Evolutionary conservation across 495 filamentous ascomycete species (phyloP), one percentile per base, ranked within the genome.

Genomic region (Penicillium desertorum): DNA sequence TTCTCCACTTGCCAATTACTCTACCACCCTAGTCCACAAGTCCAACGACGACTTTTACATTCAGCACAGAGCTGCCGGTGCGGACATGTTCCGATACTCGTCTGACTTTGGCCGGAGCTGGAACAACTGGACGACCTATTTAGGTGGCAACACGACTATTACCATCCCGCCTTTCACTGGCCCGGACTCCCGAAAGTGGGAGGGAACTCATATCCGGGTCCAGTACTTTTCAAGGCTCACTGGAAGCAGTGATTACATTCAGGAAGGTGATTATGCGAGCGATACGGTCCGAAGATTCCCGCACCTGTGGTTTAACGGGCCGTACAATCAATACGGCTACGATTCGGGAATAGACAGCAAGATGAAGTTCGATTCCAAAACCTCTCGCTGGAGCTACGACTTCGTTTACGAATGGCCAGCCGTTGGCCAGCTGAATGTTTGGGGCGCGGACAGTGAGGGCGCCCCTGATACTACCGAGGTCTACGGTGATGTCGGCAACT

Each of bases 321-420:
- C 76, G 2, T 87, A 78, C 68, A 88, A 88, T 65, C 71, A 81
- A 51, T 88, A 79, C 65, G 84, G 86, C 23, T 86, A 82, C 60
- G 86, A 88, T 61, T 70, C 77, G 11, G 86, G 86, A 14, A 56
- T 86, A 39, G 60, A 66, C 2, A 78, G 78, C 46, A 61, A 70
- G 30, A 83, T 88, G 79, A 57, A 74, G 20, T 75, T 79, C 36
- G 67, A 78, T 37, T 62, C 65, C 8, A 62, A 76, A 47, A 79
- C 75, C 20, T 76, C 72, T 16, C 58, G 65, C 9, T 83, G 80
- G 80, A 62, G 70, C 19, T 80, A 73, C 54, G 65, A 81, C 43
- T 74, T 83, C 41, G 79, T 81, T 72, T 67, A 71, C 22, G 80
- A 83, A 60, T 82, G 75, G 75, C 80, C 80, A 4, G 64, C 69